These are phyloP conservation scores for Discostella stelligera DNA, from an alignment of 352 stramenopile genomes.

Conservation along the genomic window DNA sequence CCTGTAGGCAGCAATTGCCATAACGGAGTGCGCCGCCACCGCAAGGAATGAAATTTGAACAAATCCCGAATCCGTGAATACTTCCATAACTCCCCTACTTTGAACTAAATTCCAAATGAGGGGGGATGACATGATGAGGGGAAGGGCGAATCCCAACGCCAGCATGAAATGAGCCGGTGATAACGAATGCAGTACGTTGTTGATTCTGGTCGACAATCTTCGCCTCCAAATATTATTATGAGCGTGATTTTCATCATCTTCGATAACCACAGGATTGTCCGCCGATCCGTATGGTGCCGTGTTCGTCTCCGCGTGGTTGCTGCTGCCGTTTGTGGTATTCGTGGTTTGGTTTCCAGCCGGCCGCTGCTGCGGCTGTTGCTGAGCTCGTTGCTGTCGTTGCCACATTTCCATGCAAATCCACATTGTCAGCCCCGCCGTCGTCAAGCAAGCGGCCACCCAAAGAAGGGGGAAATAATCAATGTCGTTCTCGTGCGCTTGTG, in stretches of 20 bases:
- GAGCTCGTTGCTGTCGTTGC: too few species aligned
- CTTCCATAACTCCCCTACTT: slow-evolving; percentile 9
- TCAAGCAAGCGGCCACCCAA: slow-evolving; percentile 1
- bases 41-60: slow-evolving; percentile 28
- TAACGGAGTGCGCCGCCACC: slow-evolving; percentile 28
- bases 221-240: background rate
- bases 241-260: slow-evolving; percentile 18
- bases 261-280: slow-evolving; percentile 18
- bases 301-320: background rate
- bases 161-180: slow-evolving; percentile 30
- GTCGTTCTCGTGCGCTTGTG: background rate
- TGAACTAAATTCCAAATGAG: slow-evolving; percentile 28
- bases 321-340: background rate
- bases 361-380: too few species aligned
- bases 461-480: background rate
- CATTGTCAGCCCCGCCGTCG: background rate
- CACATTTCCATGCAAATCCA: too few species aligned
- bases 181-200: slow-evolving; percentile 3
- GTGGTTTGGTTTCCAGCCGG: background rate
- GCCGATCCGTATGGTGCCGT: slow-evolving; percentile 15
- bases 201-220: background rate
- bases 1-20: slow-evolving; percentile 36
- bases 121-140: slow-evolving; percentile 25
- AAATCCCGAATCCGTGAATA: slow-evolving; percentile 10
- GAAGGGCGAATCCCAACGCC: slow-evolving; percentile 22